Evolutionary conservation across 495 filamentous ascomycete species (phyloP).

Genomic region (Penicilliopsis zonata): DNA sequence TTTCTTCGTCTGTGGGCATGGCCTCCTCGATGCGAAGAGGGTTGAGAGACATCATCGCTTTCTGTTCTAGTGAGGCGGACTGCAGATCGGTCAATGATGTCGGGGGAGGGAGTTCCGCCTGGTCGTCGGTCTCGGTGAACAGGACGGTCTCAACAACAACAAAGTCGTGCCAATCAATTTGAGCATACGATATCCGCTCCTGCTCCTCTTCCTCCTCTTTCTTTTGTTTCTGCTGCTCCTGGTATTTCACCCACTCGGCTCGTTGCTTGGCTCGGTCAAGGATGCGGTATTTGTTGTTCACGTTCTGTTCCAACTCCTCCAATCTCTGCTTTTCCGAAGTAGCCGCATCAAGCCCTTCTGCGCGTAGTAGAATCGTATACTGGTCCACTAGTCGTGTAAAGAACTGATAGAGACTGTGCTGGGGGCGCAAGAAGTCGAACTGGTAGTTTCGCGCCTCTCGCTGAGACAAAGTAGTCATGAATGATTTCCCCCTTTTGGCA

Average conservation of each 20-base stretch:
- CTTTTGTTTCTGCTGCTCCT: constrained; percentile 76
- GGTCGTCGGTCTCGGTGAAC: constrained; percentile 83
- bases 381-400: constrained; percentile 88
- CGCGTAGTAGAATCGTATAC: constrained; percentile 68
- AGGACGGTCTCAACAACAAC: constrained; percentile 91
- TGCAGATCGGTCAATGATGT: constrained; percentile 83
- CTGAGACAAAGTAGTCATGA: constrained; percentile 78
- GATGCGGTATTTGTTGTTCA: constrained; percentile 66
- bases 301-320: constrained; percentile 64
- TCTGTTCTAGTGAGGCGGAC: constrained; percentile 88
- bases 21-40: constrained; percentile 89
- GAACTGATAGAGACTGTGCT: constrained; percentile 91
- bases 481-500: constrained; percentile 80
- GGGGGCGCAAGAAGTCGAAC: constrained; percentile 92
- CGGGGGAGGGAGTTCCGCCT: constrained; percentile 75
- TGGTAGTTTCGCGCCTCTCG: constrained; percentile 86
- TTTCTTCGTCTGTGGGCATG: constrained; percentile 69
- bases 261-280: constrained; percentile 70
- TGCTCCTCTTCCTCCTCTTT: constrained; percentile 82
- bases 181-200: constrained; percentile 71
- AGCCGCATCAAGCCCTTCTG: constrained; percentile 55
- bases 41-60: constrained; percentile 75
- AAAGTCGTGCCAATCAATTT: constrained; percentile 98
- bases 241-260: constrained; percentile 76
- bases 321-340: constrained; percentile 58